These are phyloP conservation scores for Blastobotrys indianensis DNA, from an alignment of 1,139 yeast genomes.

Conservation along the genomic window DNA sequence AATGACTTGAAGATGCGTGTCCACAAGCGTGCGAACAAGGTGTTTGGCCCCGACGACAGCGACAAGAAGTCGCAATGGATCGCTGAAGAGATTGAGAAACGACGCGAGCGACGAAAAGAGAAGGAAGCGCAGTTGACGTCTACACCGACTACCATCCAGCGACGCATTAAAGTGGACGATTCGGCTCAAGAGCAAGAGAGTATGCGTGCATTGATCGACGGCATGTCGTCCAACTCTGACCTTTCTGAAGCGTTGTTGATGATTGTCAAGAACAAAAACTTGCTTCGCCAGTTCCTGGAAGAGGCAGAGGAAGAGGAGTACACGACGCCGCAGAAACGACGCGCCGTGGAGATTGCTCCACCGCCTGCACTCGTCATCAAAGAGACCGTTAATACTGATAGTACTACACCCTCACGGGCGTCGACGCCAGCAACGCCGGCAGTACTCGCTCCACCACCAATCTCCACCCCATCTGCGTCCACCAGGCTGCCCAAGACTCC, in stretches of 20 bases:
- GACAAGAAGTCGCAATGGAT: constrained; percentile 67
- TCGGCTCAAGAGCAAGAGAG: not conserved
- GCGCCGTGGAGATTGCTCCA: not conserved
- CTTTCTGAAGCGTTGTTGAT: constrained; percentile 5
- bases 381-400: not conserved
- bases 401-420: not conserved
- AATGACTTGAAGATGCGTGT: constrained; percentile 79
- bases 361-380: not conserved
- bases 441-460: too few species aligned
- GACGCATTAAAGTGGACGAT: not conserved
- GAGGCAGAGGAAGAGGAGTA: not conserved
- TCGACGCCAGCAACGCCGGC: too few species aligned
- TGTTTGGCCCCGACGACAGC: constrained; percentile 59
- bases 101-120: constrained; percentile 54
- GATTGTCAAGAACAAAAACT: constrained; percentile 5
- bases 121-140: constrained; percentile 17
- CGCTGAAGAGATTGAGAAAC: constrained; percentile 59
- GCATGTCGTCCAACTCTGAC: constrained; percentile 5
- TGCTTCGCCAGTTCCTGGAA: constrained; percentile 4
- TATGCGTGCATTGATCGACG: constrained; percentile 1
- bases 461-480: not conserved
- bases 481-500: not conserved
- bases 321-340: not conserved
- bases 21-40: constrained; percentile 57
- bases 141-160: not conserved